Conservation (phyloP, 2,329 filamentous ascomycete species). For the Colletotrichum camelliae region DNA sequence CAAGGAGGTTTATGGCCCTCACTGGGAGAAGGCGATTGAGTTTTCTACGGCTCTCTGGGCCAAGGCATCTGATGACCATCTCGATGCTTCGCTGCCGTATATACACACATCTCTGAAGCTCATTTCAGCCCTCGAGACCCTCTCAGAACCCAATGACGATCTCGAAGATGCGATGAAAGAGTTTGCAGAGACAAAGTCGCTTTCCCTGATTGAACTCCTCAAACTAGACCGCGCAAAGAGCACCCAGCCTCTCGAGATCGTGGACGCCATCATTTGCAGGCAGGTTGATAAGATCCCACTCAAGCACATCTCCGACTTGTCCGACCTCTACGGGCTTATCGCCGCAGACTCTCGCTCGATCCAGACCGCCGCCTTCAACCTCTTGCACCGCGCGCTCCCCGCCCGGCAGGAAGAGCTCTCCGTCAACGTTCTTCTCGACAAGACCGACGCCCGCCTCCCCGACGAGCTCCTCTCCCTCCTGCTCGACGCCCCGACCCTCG, state of each 20-base stretch:
- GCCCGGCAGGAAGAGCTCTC: conserved; percentile 81
- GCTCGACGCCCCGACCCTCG: conserved; percentile 75
- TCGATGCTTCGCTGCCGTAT: conserved; percentile 62
- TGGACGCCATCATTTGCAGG: conserved; percentile 76
- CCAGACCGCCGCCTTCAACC: conserved; percentile 79
- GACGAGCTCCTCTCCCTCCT: conserved; percentile 86
- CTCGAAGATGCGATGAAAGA: conserved; percentile 75
- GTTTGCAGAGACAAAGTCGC: conserved; percentile 58
- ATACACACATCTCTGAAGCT: conserved; percentile 78
- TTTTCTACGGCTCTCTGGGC: conserved; percentile 66
- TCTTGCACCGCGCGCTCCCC: conserved; percentile 83
- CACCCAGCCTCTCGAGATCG: conserved; percentile 74
- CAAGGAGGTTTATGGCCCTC: conserved; percentile 82
- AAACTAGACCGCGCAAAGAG: conserved; percentile 50
- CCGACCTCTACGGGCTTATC: conserved; percentile 76
- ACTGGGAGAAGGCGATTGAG: conserved; percentile 75
- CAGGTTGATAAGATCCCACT: conserved; percentile 70
- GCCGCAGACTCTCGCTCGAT: conserved; percentile 77
- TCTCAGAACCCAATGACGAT: conserved; percentile 85
- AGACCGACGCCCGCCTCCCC: conserved; percentile 74
- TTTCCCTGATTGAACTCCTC: conserved; percentile 68
- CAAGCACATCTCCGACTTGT: conserved; percentile 65
- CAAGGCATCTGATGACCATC: conserved; percentile 43
- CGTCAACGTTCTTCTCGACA: conserved; percentile 75
- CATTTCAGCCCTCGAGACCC: conserved; percentile 63